Percentiles rank a stretch among this genome's conserved stretches.
phyloP scores from a whole-genome alignment of 805 yeast species.

The Starmera pachycereana region DNA sequence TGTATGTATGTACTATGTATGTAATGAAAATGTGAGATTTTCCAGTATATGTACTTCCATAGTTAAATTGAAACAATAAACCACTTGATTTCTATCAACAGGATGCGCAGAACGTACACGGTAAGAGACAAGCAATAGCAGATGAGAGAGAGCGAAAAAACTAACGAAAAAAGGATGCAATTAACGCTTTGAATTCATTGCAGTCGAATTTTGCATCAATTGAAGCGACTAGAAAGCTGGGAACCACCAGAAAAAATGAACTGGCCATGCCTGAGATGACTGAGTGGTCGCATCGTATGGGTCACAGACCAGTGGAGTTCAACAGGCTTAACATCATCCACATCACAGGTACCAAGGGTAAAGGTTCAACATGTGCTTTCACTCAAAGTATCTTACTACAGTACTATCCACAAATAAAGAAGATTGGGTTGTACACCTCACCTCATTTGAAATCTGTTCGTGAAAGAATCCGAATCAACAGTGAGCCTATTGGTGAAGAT shows the following conservation, averaged over 20 bases:
- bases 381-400: conserved; percentile 69
- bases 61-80: too few relatives aligned
- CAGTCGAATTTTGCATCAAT: conserved; percentile 89
- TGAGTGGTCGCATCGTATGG: conserved; percentile 67
- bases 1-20: too few relatives aligned
- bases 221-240: conserved; percentile 69
- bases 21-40: too few relatives aligned
- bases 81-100: too few relatives aligned
- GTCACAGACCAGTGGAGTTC: conserved; percentile 56
- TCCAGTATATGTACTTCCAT: too few relatives aligned
- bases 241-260: conserved; percentile 46
- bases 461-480: conserved; percentile 83
- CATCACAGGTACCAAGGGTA: conserved; percentile 96
- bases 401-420: conserved; percentile 37
- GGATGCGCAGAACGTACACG: too few relatives aligned
- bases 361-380: conserved; percentile 97
- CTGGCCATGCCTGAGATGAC: conserved; percentile 76
- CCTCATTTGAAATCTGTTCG: conserved; percentile 92
- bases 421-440: conserved; percentile 89
- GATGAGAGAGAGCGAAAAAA: not conserved
- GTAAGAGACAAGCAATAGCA: not conserved
- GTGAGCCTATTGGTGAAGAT: conserved; percentile 71
- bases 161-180: conserved; percentile 52
- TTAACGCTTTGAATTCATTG: conserved; percentile 69
- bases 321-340: conserved; percentile 74